These are phyloP conservation scores for Casuarina equisetifolia DNA, from an alignment of 306 rosid species.

Conservation along the genomic window DNA sequence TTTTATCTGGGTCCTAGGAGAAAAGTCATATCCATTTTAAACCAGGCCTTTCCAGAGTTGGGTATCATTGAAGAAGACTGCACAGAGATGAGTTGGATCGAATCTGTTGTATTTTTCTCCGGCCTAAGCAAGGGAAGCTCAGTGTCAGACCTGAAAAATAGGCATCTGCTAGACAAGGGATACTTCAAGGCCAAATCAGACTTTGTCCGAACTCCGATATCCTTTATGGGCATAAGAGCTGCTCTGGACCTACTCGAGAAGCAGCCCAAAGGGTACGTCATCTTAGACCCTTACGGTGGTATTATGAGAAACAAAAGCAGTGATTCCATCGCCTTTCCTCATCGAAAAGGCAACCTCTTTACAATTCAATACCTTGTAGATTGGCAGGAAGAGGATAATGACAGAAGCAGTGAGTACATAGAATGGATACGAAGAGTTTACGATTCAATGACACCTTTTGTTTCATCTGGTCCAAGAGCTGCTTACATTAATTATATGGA, in stretches of 20 bases:
- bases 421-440: constrained; percentile 66
- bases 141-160: constrained; percentile 46
- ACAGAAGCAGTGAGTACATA: constrained; percentile 44
- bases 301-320: constrained; percentile 58
- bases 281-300: constrained; percentile 76
- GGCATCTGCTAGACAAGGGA: constrained; percentile 43
- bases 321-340: constrained; percentile 72
- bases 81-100: constrained; percentile 75
- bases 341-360: constrained; percentile 63
- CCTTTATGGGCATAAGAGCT: constrained; percentile 43
- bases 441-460: constrained; percentile 55
- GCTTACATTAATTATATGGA: constrained; percentile 75
- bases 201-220: constrained; percentile 43
- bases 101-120: constrained; percentile 64
- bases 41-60: constrained; percentile 50
- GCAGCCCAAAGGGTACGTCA: constrained; percentile 58
- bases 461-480: constrained; percentile 75
- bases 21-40: constrained; percentile 34
- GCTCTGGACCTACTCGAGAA: constrained; percentile 49
- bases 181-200: constrained; percentile 81
- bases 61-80: constrained; percentile 47
- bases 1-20: constrained; percentile 46
- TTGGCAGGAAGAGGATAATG: constrained; percentile 54
- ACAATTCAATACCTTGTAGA: constrained; percentile 64
- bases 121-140: constrained; percentile 45